A percentile compares a stretch with the other conserved stretches of the same genome.
Evolutionary conservation across 2,329 filamentous ascomycete species (phyloP).

Genomic region (Xylariaceae sp.): DNA sequence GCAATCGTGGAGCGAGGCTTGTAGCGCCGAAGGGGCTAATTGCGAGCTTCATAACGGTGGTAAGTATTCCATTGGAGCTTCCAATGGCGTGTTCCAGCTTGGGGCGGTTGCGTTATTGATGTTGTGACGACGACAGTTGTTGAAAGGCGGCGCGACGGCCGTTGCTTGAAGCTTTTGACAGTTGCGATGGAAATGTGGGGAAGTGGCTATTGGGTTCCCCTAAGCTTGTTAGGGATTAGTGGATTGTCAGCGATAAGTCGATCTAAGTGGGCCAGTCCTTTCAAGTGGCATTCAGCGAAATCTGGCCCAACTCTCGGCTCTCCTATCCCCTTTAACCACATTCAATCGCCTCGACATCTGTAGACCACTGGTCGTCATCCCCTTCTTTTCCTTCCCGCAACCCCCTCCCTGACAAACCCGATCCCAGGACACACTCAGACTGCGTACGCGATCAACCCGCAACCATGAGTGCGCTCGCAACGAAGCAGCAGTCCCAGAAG

Average conservation of each 20-base stretch:
- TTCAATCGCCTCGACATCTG: constrained; percentile 3
- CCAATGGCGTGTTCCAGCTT: not conserved
- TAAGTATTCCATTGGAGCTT: constrained; percentile 28
- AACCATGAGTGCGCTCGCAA: constrained; percentile 66
- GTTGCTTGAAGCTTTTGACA: constrained; percentile 13
- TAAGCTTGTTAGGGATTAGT: constrained; percentile 14
- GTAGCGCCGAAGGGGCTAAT: constrained; percentile 33
- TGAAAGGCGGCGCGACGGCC: too few relatives aligned
- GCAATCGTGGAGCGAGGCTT: constrained; percentile 27
- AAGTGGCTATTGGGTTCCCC: not conserved
- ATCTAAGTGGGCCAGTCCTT: constrained; percentile 5
- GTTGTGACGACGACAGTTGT: too few relatives aligned
- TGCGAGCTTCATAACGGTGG: constrained; percentile 44
- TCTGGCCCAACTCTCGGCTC: constrained; percentile 31
- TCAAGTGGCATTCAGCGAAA: constrained; percentile 24
- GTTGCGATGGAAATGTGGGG: constrained; percentile 16
- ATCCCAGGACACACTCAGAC: not conserved
- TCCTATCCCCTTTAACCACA: constrained; percentile 3
- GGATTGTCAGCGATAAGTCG: not conserved
- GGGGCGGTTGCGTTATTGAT: not conserved
- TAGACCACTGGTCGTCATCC: constrained; percentile 1
- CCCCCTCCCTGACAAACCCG: not conserved
- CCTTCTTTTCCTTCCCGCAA: not conserved
- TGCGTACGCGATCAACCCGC: constrained; percentile 10
- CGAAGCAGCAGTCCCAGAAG: constrained; percentile 92